These are phyloP conservation scores for Trypanosoma boissoni DNA, from an alignment of 208 protist genomes.

Conservation along the genomic window DNA sequence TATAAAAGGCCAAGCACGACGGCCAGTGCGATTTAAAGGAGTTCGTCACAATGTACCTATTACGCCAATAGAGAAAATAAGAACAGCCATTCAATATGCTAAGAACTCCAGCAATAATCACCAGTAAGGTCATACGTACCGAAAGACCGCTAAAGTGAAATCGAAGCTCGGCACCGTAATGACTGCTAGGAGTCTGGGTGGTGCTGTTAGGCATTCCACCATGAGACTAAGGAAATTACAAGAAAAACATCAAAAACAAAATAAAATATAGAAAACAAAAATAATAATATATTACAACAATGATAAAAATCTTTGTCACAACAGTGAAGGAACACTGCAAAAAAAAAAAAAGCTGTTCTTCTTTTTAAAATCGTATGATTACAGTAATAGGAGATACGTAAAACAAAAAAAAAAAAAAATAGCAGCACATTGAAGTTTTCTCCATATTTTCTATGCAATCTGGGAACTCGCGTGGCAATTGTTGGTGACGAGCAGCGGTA, in stretches of 20 bases:
- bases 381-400: no score
- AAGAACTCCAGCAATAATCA: neutral
- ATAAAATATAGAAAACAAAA: slow-evolving; percentile 1
- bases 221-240: neutral
- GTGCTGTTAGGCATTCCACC: slow-evolving; percentile 2
- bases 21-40: neutral
- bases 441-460: no score
- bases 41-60: neutral
- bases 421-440: no score
- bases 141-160: slow-evolving; percentile 24
- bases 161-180: slow-evolving; percentile 18
- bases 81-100: slow-evolving; percentile 30
- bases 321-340: neutral
- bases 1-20: slow-evolving; percentile 16
- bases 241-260: neutral
- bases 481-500: slow-evolving; percentile 25
- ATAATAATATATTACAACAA: neutral
- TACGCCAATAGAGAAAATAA: slow-evolving; percentile 35
- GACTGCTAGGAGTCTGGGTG: slow-evolving; percentile 14
- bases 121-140: slow-evolving; percentile 4
- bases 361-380: no score
- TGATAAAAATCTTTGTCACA: neutral
- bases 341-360: no score
- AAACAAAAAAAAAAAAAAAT: no score
- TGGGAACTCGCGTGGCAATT: neutral